Evolutionary conservation across 1,284 basidiomycete species (phyloP), one percentile per base, ranked within the genome.

Genomic region (Ustilago trichophora): DNA sequence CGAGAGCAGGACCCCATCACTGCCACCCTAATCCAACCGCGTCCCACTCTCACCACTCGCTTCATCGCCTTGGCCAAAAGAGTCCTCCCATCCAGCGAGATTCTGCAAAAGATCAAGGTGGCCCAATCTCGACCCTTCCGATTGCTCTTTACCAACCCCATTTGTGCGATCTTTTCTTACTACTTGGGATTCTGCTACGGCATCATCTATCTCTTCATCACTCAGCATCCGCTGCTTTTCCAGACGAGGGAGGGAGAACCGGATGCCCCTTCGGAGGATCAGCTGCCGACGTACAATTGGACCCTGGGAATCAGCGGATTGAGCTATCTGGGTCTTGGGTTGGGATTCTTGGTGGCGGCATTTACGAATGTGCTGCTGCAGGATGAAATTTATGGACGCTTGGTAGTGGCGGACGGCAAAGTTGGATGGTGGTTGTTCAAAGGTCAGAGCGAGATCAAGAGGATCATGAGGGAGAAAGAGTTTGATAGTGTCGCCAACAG

Each of bases 121-220:
- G 45, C 77, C 78, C 82, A 83, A 55, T 77, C 76, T 6, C 76
- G 84, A 15, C 84, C 84, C 0, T 83, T 83, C 19, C 68, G 60
- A n/a, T 52, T 68, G 44, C 74, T 58, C 22, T 78, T 73, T 63
- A 78, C 58, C 55, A 77, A 68, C 42, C 66, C 52, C 37, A 63
- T 70, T 54, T 82, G 82, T 19, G 77, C 83, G 43, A 73, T 83
- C 27, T 84, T 84, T 52, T 80, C 78, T 3, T 38, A 77, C 34
- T 85, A 85, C 68, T 83, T 84, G 48, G 82, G 83, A 0, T 85
- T 83, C 65, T 77, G 83, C 42, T 85, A 85, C 53, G 83, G 83
- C 10, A 73, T 82, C 64, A 63, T 76, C 49, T 75, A 84, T 15
- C 83, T 83, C 55, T 77, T 85, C 38, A 80, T 85, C 25, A 79